A percentile compares a stretch with the other conserved stretches of the same genome.
phyloP scores from a whole-genome alignment of 352 stramenopile species.

The Phytophthora citricola region DNA sequence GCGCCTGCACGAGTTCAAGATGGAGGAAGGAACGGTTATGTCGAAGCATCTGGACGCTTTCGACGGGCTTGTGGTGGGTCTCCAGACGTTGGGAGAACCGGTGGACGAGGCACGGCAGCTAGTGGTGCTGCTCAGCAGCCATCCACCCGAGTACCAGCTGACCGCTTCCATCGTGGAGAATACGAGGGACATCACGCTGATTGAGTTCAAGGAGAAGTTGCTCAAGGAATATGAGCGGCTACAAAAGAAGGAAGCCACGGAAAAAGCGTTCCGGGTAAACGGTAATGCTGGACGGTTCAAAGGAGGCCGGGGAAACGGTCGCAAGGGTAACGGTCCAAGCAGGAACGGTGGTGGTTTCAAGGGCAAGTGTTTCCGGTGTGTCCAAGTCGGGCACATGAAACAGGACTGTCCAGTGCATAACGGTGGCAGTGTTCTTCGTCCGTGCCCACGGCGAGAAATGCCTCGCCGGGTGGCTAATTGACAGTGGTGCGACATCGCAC shows the following conservation, averaged over 20 bases:
- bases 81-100: neutral
- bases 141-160: neutral
- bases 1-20: slow-evolving; percentile 34
- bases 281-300: slow-evolving; percentile 8
- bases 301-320: neutral
- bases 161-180: slow-evolving; percentile 2
- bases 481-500: no score
- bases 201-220: neutral
- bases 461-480: no score
- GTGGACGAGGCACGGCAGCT: neutral
- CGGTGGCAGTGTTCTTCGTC: no score
- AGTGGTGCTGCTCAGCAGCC: neutral
- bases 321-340: neutral
- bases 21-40: slow-evolving; percentile 14
- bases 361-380: no score
- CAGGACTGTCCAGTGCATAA: no score
- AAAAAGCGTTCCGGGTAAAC: slow-evolving; percentile 7
- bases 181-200: neutral
- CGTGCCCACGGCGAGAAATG: no score
- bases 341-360: neutral
- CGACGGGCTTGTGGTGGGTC: neutral
- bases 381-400: no score
- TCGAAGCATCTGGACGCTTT: neutral
- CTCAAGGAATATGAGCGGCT: neutral
- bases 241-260: slow-evolving; percentile 2